A percentile compares a stretch with the other conserved stretches of the same genome.
These are phyloP conservation scores for Gryganskiella cystojenkinii DNA, from an alignment of 192 early-diverging fungal genomes.

Conservation along the genomic window DNA sequence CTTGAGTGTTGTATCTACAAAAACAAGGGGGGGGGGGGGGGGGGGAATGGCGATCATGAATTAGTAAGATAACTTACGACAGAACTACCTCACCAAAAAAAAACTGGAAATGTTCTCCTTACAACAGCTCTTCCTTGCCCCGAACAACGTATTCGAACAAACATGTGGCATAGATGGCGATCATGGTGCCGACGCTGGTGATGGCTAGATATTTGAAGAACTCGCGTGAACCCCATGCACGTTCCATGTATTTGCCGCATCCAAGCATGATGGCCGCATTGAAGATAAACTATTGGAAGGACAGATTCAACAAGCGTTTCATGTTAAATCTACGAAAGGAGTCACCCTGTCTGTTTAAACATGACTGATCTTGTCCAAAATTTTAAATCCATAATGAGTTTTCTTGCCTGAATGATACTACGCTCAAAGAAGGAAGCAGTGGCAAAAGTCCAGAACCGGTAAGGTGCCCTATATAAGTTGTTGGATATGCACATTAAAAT, in stretches of 20 bases:
- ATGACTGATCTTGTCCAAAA: too few relatives aligned
- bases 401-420: conserved; percentile 34
- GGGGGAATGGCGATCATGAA: too few relatives aligned
- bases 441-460: conserved; percentile 47
- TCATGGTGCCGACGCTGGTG: conserved; percentile 60
- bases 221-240: conserved; percentile 83
- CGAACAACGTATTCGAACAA: conserved; percentile 67
- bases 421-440: conserved; percentile 49
- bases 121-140: conserved; percentile 66
- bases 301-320: too few relatives aligned
- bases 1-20: conserved; percentile 63
- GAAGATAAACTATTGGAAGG: conserved; percentile 29
- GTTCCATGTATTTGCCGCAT: conserved; percentile 85
- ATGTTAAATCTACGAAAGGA: too few relatives aligned
- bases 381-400: background rate
- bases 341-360: too few relatives aligned
- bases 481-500: too few relatives aligned
- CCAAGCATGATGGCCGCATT: conserved; percentile 52
- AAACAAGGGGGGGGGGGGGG: background rate
- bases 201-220: conserved; percentile 77
- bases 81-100: too few relatives aligned
- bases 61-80: too few relatives aligned
- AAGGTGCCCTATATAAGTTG: conserved; percentile 28
- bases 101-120: conserved; percentile 20
- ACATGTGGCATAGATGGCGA: conserved; percentile 65